Percentiles rank a stretch among this genome's conserved stretches.
Conservation (phyloP, 2,329 filamentous ascomycete species). For the Pezicula neosporulosa region DNA sequence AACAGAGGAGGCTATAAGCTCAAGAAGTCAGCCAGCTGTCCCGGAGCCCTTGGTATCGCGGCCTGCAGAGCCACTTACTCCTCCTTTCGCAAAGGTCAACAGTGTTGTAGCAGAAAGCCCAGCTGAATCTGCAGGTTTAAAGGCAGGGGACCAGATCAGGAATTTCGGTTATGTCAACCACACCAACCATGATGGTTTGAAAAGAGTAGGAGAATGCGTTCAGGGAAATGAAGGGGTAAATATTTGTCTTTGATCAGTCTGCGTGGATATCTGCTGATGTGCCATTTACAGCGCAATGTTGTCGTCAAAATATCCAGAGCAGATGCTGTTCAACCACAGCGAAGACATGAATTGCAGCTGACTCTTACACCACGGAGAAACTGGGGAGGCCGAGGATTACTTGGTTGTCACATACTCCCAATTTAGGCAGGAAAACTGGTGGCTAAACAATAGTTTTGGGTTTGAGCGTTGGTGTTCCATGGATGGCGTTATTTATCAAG, state of each 20-base stretch:
- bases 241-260: background rate
- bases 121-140: conserved; percentile 77
- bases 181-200: conserved; percentile 81
- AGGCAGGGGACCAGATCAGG: conserved; percentile 75
- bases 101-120: conserved; percentile 75
- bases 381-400: conserved; percentile 86
- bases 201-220: conserved; percentile 84
- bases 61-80: conserved; percentile 38
- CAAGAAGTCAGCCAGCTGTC: conserved; percentile 24
- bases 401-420: conserved; percentile 88
- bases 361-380: conserved; percentile 71
- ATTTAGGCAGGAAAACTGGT: conserved; percentile 44
- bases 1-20: conserved; percentile 20
- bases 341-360: conserved; percentile 58
- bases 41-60: conserved; percentile 30
- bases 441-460: background rate
- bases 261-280: conserved; percentile 8
- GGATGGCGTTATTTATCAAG: conserved; percentile 10
- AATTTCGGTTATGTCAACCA: conserved; percentile 82
- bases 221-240: conserved; percentile 86
- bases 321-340: conserved; percentile 12
- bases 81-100: conserved; percentile 87
- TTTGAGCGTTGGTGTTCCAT: conserved; percentile 13
- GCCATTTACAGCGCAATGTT: conserved; percentile 55
- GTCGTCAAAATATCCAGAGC: conserved; percentile 62